Conservation (phyloP, 257 asterid species). For the Nicotiana knightiana region DNA sequence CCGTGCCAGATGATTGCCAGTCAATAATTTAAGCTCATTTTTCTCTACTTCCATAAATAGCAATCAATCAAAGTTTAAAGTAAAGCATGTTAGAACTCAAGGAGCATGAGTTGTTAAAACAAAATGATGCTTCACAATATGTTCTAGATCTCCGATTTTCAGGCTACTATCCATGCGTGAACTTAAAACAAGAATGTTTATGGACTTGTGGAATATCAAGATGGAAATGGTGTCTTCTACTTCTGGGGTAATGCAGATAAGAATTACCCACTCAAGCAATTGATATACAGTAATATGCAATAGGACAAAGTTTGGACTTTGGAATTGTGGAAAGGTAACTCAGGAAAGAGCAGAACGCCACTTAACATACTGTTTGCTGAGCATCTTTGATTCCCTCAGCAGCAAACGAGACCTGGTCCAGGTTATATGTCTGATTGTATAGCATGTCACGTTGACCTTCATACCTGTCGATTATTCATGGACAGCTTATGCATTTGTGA, state of each 20-base stretch:
- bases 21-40: background rate
- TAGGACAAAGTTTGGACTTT: background rate
- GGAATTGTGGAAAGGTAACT: background rate
- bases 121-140: background rate
- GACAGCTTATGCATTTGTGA: background rate
- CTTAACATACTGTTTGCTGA: slow-evolving; percentile 80
- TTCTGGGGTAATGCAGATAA: background rate
- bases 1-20: background rate
- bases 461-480: slow-evolving; percentile 48
- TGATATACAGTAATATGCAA: background rate
- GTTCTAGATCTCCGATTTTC: background rate
- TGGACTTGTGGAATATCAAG: background rate
- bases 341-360: slow-evolving; percentile 1
- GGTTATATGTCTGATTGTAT: slow-evolving; percentile 79
- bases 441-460: slow-evolving; percentile 98
- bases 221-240: background rate
- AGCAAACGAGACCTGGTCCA: slow-evolving; percentile 96
- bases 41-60: background rate
- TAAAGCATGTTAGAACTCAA: background rate
- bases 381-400: slow-evolving; percentile 97
- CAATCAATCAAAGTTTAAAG: background rate
- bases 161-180: background rate
- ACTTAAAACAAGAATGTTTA: background rate
- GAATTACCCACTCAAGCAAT: background rate
- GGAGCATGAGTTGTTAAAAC: background rate